phyloP scores from a whole-genome alignment of 768 basidiomycete genomes.

The Suillus tomentosus region DNA sequence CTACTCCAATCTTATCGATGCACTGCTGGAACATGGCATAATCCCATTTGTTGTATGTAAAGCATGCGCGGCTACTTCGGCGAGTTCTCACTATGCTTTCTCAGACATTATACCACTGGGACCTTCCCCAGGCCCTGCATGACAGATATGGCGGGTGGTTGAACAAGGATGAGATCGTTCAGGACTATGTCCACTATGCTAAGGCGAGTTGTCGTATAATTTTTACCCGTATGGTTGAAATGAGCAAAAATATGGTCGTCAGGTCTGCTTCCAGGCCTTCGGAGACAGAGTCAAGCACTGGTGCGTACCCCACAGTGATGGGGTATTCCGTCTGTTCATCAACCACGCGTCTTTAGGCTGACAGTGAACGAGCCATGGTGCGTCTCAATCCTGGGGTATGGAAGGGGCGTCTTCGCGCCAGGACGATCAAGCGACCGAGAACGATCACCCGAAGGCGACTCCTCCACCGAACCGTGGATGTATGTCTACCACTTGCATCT shows the following conservation, averaged over 20 bases:
- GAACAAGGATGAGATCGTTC: conserved; percentile 67
- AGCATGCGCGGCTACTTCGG: background rate
- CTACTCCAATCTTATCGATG: conserved; percentile 73
- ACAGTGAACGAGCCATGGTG: conserved; percentile 82
- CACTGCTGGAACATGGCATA: conserved; percentile 61
- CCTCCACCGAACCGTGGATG: conserved; percentile 72
- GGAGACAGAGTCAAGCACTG: conserved; percentile 79
- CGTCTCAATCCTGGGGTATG: conserved; percentile 69
- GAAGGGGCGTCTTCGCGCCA: conserved; percentile 70
- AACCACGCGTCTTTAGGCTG: conserved; percentile 45
- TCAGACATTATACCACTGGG: conserved; percentile 78
- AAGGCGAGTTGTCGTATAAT: conserved; percentile 35
- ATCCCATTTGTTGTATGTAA: conserved; percentile 64
- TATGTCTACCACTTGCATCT: conserved; percentile 35
- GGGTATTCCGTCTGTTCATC: conserved; percentile 19
- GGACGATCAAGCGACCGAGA: conserved; percentile 66
- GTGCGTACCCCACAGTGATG: conserved; percentile 33
- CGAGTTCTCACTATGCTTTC: background rate
- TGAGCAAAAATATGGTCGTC: background rate
- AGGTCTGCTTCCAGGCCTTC: conserved; percentile 75
- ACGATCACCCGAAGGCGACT: conserved; percentile 61
- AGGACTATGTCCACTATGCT: conserved; percentile 65
- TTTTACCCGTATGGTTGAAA: conserved; percentile 10
- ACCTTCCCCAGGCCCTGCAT: conserved; percentile 73
- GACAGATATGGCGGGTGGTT: conserved; percentile 78